Evolutionary conservation across 2,329 filamentous ascomycete species (phyloP).

Genomic region (Xylariaceae sp.): DNA sequence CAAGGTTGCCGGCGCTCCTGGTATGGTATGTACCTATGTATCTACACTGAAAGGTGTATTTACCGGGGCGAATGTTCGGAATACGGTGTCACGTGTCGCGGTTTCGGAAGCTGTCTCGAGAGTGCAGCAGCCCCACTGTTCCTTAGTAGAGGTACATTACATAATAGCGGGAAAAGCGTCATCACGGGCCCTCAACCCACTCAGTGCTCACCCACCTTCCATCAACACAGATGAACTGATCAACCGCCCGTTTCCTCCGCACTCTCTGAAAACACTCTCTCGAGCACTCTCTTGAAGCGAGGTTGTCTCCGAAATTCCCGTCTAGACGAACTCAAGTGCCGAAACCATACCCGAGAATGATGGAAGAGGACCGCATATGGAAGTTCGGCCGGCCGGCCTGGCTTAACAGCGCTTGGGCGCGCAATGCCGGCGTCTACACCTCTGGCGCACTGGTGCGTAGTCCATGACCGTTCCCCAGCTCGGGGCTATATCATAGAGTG

Average conservation of each 20-base stretch:
- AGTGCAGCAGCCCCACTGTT: too few species aligned
- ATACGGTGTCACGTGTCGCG: background rate
- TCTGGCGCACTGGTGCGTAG: slow-evolving; percentile 57
- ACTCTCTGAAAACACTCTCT: too few species aligned
- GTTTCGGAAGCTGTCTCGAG: background rate
- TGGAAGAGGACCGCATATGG: slow-evolving; percentile 63
- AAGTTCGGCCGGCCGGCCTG: slow-evolving; percentile 63
- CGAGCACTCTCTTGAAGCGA: background rate
- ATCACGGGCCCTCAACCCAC: background rate
- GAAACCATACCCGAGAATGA: slow-evolving; percentile 29
- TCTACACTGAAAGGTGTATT: background rate
- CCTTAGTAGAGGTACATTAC: background rate
- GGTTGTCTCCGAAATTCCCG: background rate
- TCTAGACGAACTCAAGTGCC: too few species aligned
- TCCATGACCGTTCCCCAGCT: background rate
- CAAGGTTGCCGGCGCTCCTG: too few species aligned
- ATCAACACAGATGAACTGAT: background rate
- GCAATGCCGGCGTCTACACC: slow-evolving; percentile 58
- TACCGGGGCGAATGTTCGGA: background rate
- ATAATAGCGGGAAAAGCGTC: background rate
- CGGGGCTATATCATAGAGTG: too few species aligned
- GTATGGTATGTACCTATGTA: background rate
- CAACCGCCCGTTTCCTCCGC: background rate
- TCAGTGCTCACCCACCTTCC: background rate
- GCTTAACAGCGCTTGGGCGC: slow-evolving; percentile 59